phyloP scores from a whole-genome alignment of 2,329 filamentous ascomycete genomes.

The Emmonsiellopsis sp. region DNA sequence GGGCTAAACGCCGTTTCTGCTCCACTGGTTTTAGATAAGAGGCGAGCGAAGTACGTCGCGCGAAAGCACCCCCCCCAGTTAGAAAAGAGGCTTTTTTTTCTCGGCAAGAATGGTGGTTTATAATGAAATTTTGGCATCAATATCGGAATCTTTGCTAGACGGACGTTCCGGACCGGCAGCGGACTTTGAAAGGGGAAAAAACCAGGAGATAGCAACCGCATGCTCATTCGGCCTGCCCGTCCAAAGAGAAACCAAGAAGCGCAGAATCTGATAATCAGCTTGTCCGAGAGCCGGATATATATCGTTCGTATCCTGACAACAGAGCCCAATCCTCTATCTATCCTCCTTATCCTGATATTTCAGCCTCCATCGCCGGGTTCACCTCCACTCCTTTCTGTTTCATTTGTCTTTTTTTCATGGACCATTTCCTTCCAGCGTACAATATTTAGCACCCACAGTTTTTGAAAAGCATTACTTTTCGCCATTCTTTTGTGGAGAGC shows the following conservation, averaged over 20 bases:
- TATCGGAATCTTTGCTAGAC: not conserved
- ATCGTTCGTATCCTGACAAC: too few species aligned
- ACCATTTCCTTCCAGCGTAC: not conserved
- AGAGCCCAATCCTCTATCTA: not conserved
- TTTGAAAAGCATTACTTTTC: not conserved
- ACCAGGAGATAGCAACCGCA: too few species aligned
- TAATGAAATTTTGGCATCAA: conserved; percentile 1
- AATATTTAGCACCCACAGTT: not conserved
- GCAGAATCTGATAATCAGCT: too few species aligned
- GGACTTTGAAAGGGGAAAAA: not conserved
- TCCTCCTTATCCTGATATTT: not conserved
- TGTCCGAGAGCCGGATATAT: too few species aligned
- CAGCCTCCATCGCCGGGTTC: too few species aligned
- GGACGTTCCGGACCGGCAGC: not conserved
- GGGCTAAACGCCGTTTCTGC: too few species aligned
- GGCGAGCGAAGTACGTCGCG: too few species aligned
- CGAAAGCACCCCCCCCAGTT: too few species aligned
- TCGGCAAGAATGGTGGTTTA: not conserved
- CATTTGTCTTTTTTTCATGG: not conserved
- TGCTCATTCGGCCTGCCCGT: too few species aligned
- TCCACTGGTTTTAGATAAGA: too few species aligned
- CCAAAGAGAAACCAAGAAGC: too few species aligned
- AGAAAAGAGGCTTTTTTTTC: not conserved
- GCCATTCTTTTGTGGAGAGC: not conserved
- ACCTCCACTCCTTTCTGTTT: not conserved